A percentile compares a stretch with the other conserved stretches of the same genome.
Conservation (phyloP, 495 filamentous ascomycete genomes). For the Lophium mytilinum region DNA sequence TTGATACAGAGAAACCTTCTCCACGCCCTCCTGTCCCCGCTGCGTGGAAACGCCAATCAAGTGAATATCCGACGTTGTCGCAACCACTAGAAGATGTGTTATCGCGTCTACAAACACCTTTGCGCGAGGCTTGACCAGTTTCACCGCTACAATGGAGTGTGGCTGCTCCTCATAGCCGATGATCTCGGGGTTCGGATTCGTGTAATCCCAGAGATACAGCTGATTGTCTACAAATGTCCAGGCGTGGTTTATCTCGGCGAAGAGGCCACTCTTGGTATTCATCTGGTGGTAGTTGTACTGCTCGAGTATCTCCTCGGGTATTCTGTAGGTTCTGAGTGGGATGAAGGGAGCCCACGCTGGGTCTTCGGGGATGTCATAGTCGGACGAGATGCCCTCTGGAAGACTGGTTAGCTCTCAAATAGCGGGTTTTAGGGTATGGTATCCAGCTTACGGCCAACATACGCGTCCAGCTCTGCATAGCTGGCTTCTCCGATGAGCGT, state of each 20-base stretch:
- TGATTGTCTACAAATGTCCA: constrained; percentile 95
- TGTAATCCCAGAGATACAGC: constrained; percentile 97
- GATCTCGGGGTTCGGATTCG: constrained; percentile 73
- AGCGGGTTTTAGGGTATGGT: neutral
- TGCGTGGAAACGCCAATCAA: constrained; percentile 69
- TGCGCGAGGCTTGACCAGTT: constrained; percentile 64
- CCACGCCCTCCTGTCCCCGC: constrained; percentile 51
- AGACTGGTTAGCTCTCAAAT: constrained; percentile 3
- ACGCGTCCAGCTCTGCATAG: constrained; percentile 85
- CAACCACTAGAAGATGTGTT: constrained; percentile 78
- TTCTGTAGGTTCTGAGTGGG: constrained; percentile 67
- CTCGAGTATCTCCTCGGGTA: constrained; percentile 81
- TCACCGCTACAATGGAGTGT: constrained; percentile 77
- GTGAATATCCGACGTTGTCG: constrained; percentile 74
- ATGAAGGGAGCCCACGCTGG: constrained; percentile 85
- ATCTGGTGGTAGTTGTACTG: constrained; percentile 80
- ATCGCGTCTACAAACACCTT: constrained; percentile 81
- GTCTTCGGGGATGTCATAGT: constrained; percentile 67
- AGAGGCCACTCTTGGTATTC: constrained; percentile 81
- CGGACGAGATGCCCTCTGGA: constrained; percentile 75
- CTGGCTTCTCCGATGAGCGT: constrained; percentile 63
- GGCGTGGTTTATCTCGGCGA: constrained; percentile 85
- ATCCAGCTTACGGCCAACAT: constrained; percentile 65
- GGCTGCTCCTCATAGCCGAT: constrained; percentile 85
- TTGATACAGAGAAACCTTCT: constrained; percentile 66